phyloP scores from a whole-genome alignment of 2,329 filamentous ascomycete genomes.

The Elsinoe necatrix region DNA sequence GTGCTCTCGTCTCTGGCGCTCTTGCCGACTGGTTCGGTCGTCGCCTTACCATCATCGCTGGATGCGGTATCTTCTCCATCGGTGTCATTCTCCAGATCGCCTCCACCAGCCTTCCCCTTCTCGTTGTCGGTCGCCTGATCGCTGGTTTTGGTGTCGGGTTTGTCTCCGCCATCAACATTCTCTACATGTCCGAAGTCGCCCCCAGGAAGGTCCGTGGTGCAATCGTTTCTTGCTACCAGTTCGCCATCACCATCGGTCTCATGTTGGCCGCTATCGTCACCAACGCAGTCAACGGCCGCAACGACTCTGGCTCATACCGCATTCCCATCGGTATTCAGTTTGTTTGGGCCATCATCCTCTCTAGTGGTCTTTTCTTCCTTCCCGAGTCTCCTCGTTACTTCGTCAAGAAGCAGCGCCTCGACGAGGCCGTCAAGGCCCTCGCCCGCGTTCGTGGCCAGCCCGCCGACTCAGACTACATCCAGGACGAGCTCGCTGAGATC shows the following conservation, averaged over 20 bases:
- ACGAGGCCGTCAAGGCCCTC: constrained; percentile 56
- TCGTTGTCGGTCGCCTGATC: constrained; percentile 64
- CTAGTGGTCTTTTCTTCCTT: constrained; percentile 60
- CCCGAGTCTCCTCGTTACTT: constrained; percentile 81
- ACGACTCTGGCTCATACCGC: constrained; percentile 61
- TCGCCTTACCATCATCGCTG: constrained; percentile 53
- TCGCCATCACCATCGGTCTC: constrained; percentile 72
- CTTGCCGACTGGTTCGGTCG: constrained; percentile 60
- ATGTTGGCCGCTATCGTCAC: constrained; percentile 66
- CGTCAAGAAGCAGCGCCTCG: constrained; percentile 66
- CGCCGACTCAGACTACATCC: constrained; percentile 62
- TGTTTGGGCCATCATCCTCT: constrained; percentile 70
- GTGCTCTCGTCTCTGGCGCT: constrained; percentile 50
- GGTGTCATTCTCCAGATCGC: constrained; percentile 52
- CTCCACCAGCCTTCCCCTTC: constrained; percentile 52
- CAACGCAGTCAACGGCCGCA: constrained; percentile 58
- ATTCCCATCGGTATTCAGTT: constrained; percentile 77
- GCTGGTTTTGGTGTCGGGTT: constrained; percentile 67
- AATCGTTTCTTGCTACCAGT: constrained; percentile 72
- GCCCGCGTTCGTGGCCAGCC: constrained; percentile 67
- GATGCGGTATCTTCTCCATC: constrained; percentile 52
- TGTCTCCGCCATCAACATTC: constrained; percentile 53
- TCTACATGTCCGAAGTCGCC: constrained; percentile 36
- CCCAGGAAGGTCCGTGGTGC: constrained; percentile 67
- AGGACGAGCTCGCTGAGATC: constrained; percentile 74